Evolutionary conservation across 352 stramenopile genomes (phyloP).

Genomic region (Poterioochromonas sp.): DNA sequence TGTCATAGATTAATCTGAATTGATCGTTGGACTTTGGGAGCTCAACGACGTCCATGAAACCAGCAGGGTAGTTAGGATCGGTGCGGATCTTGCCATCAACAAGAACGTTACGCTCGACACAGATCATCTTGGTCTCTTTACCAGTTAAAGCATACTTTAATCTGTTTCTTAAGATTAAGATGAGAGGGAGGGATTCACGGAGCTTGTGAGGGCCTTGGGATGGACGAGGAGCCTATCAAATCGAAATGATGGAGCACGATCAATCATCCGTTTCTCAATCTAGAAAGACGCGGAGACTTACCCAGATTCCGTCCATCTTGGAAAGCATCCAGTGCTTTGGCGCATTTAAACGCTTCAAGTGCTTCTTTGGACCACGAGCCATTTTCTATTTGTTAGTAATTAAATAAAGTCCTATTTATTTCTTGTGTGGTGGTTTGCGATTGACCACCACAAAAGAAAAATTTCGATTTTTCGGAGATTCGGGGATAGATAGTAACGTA

Average conservation of each 20-base stretch:
- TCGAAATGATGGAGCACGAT: neutral
- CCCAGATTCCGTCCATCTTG: constrained; percentile 73
- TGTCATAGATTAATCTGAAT: constrained; percentile 96
- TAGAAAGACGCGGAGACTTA: constrained; percentile 28
- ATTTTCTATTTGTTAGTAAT: too few relatives aligned
- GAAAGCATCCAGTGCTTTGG: constrained; percentile 78
- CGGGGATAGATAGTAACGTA: too few relatives aligned
- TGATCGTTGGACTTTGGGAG: constrained; percentile 90
- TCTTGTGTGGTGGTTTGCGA: too few relatives aligned
- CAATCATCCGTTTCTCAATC: neutral
- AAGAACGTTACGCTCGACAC: constrained; percentile 98
- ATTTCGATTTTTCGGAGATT: too few relatives aligned
- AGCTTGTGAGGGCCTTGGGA: constrained; percentile 95
- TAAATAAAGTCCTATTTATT: too few relatives aligned
- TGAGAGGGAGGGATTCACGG: constrained; percentile 92
- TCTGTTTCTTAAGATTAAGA: constrained; percentile 95
- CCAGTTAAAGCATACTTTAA: constrained; percentile 98
- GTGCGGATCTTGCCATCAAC: constrained; percentile 77
- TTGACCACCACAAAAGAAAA: too few relatives aligned
- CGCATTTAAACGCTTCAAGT: constrained; percentile 83
- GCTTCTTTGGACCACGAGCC: constrained; percentile 77
- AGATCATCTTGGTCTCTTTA: constrained; percentile 97
- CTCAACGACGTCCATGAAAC: constrained; percentile 98
- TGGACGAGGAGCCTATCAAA: constrained; percentile 77
- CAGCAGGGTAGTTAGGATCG: constrained; percentile 92